phyloP scores from a whole-genome alignment of 176 grass and related monocot genomes.

The Carex cristatella region DNA sequence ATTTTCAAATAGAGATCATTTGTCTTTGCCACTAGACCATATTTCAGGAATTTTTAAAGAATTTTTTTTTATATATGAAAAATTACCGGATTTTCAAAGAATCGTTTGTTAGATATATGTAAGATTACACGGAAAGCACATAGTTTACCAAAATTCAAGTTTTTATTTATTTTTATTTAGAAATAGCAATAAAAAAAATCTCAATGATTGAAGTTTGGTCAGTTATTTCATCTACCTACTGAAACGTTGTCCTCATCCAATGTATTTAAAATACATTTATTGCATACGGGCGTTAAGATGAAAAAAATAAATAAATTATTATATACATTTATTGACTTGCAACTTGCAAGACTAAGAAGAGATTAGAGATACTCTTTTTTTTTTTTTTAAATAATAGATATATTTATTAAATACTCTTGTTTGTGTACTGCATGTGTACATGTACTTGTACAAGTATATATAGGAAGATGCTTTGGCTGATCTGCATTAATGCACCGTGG shows the following conservation, averaged over 20 bases:
- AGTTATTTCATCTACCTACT: neutral
- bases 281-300: neutral
- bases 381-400: too few species aligned
- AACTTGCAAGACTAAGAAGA: neutral
- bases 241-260: neutral
- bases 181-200: neutral
- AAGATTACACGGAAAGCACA: neutral
- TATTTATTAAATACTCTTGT: neutral
- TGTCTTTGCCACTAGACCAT: too few species aligned
- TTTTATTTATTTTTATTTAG: neutral
- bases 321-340: too few species aligned
- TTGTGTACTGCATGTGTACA: neutral
- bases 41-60: too few species aligned
- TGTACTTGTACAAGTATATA: too few species aligned
- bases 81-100: neutral
- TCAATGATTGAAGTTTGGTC: neutral
- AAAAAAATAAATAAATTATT: too few species aligned
- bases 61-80: too few species aligned
- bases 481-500: neutral
- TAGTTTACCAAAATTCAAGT: neutral
- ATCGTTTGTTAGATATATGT: neutral
- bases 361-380: too few species aligned
- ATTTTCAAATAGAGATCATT: too few species aligned
- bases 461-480: neutral
- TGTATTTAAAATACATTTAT: neutral